Evolutionary conservation across 257 asterid genomes (phyloP).

Genomic region (Nicotiana noctiflora): DNA sequence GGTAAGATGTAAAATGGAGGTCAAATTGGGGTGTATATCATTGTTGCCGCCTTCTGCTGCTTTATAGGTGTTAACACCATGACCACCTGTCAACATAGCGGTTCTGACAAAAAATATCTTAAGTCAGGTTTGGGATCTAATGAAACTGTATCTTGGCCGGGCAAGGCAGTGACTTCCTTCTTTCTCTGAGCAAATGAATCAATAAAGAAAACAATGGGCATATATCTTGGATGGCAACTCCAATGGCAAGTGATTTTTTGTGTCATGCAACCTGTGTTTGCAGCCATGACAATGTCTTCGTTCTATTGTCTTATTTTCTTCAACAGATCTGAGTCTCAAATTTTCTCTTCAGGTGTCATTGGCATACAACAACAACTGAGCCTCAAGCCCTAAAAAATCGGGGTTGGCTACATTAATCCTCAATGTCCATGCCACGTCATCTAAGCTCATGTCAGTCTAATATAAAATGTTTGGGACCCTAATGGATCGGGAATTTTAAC

Average conservation of each 20-base stretch:
- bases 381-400: too few species aligned
- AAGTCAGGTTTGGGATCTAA: neutral
- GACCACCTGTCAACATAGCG: neutral
- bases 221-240: too few species aligned
- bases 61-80: neutral
- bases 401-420: neutral
- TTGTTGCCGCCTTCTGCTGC: neutral
- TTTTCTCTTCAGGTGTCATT: neutral
- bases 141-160: neutral
- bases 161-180: slow-evolving; percentile 18
- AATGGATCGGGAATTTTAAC: neutral
- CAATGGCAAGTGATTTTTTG: too few species aligned
- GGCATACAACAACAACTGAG: neutral
- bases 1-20: neutral
- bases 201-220: too few species aligned
- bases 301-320: too few species aligned
- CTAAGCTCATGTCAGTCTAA: neutral
- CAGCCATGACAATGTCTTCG: neutral
- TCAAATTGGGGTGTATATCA: neutral
- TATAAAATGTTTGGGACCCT: neutral
- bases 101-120: neutral
- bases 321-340: too few species aligned
- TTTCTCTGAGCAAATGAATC: neutral
- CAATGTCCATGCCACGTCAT: neutral
- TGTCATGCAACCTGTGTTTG: neutral